These are phyloP conservation scores for Penicillium daleae DNA, from an alignment of 495 filamentous ascomycete genomes.

Conservation along the genomic window DNA sequence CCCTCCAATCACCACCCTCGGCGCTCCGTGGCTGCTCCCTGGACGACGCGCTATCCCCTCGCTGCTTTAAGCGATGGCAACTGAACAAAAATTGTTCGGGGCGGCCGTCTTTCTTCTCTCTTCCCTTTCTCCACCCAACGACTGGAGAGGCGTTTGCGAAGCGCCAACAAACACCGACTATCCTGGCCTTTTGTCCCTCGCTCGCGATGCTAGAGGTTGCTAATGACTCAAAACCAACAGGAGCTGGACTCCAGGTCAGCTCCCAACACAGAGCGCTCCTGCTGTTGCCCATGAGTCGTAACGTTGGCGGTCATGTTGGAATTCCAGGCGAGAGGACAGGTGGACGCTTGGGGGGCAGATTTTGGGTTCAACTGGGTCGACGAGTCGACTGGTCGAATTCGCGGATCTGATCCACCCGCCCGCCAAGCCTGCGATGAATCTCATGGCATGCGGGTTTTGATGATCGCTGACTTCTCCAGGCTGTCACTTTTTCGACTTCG, in stretches of 20 bases:
- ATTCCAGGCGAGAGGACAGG: slow-evolving; percentile 28
- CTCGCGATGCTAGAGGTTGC: background rate
- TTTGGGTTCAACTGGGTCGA: slow-evolving; percentile 12
- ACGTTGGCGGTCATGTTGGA: slow-evolving; percentile 1
- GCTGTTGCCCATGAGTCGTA: background rate
- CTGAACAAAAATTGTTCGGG: slow-evolving; percentile 48
- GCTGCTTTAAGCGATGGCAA: slow-evolving; percentile 47
- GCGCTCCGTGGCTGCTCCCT: slow-evolving; percentile 34
- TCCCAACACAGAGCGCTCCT: background rate
- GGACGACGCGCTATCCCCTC: slow-evolving; percentile 40
- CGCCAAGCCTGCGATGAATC: slow-evolving; percentile 33
- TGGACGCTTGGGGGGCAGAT: slow-evolving; percentile 22
- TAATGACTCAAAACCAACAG: slow-evolving; percentile 8
- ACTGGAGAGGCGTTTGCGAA: slow-evolving; percentile 9
- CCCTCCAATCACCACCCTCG: slow-evolving; percentile 38
- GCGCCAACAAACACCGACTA: background rate
- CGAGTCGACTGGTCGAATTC: slow-evolving; percentile 25
- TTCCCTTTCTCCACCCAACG: slow-evolving; percentile 27
- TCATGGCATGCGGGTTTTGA: slow-evolving; percentile 25
- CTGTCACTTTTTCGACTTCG: slow-evolving; percentile 9
- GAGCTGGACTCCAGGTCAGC: background rate
- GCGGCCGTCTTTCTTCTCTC: slow-evolving; percentile 30
- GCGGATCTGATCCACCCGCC: slow-evolving; percentile 21
- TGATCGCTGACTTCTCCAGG: slow-evolving; percentile 18
- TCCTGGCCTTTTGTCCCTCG: background rate